Evolutionary conservation across 495 filamentous ascomycete species (phyloP).

Genomic region (Penicillium nucicola): DNA sequence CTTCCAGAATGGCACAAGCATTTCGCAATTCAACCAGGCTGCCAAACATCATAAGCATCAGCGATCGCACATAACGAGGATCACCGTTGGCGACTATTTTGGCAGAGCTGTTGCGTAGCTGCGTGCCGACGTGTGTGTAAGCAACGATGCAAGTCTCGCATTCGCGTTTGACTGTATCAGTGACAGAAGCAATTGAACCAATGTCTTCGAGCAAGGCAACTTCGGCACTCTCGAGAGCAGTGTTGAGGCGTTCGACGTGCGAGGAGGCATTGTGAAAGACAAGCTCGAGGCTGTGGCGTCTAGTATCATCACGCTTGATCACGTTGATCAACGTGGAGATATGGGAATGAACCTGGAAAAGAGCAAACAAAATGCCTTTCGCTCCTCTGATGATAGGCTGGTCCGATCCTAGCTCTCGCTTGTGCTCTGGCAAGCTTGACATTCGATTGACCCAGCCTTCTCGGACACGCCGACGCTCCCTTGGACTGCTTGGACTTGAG

Average conservation of each 20-base stretch:
- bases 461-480: constrained; percentile 48
- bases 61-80: constrained; percentile 72
- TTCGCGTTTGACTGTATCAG: constrained; percentile 61
- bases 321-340: constrained; percentile 70
- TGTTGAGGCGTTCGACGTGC: constrained; percentile 71
- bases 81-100: constrained; percentile 73
- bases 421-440: constrained; percentile 80
- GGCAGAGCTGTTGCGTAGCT: constrained; percentile 65
- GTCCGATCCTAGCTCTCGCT: constrained; percentile 54
- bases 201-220: constrained; percentile 34
- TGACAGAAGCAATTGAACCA: constrained; percentile 41
- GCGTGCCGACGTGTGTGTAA: constrained; percentile 70
- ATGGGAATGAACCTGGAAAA: constrained; percentile 76
- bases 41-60: constrained; percentile 78
- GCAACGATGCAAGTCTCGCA: constrained; percentile 68
- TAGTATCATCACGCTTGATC: constrained; percentile 61
- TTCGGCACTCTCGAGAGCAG: constrained; percentile 66
- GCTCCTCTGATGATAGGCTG: constrained; percentile 74
- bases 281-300: constrained; percentile 70
- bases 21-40: constrained; percentile 73
- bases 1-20: constrained; percentile 43
- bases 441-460: constrained; percentile 68
- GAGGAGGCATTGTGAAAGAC: constrained; percentile 74
- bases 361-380: constrained; percentile 82
- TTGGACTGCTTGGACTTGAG: constrained; percentile 55